These are phyloP conservation scores for Monosporozyma unispora DNA, from an alignment of 805 yeast species.

Conservation along the genomic window DNA sequence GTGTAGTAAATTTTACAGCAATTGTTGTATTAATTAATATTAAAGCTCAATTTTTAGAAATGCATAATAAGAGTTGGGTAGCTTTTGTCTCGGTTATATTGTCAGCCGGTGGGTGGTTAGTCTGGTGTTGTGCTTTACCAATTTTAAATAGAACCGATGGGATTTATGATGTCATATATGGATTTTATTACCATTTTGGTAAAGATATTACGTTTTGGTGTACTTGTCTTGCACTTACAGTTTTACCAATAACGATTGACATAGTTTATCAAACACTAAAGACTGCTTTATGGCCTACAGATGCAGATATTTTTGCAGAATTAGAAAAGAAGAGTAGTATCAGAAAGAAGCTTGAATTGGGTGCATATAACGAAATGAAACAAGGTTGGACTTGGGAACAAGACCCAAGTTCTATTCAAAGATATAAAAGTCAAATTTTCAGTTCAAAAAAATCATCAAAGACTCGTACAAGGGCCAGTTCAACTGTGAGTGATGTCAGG, in stretches of 20 bases:
- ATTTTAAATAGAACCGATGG: conserved; percentile 48
- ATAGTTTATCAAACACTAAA: conserved; percentile 50
- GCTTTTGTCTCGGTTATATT: conserved; percentile 56
- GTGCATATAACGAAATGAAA: conserved; percentile 59
- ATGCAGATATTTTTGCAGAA: conserved; percentile 69
- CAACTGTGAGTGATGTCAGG: not conserved
- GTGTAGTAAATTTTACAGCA: conserved; percentile 65
- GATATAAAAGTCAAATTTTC: conserved; percentile 20
- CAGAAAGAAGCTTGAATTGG: conserved; percentile 61
- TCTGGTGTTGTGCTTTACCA: conserved; percentile 76
- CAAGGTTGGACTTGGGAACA: conserved; percentile 70
- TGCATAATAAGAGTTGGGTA: conserved; percentile 62
- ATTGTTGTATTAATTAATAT: conserved; percentile 65
- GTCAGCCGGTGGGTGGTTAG: conserved; percentile 75
- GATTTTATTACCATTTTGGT: conserved; percentile 67
- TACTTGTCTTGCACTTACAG: conserved; percentile 44
- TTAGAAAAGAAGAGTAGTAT: conserved; percentile 63
- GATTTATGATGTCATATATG: conserved; percentile 61
- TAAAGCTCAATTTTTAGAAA: conserved; percentile 74
- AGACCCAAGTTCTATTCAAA: conserved; percentile 34
- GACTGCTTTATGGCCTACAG: conserved; percentile 52
- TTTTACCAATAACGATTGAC: conserved; percentile 60
- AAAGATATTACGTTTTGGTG: conserved; percentile 84
- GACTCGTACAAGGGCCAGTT: conserved; percentile 2
- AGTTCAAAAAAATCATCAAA: conserved; percentile 1